Evolutionary conservation across 768 basidiomycete genomes (phyloP), one percentile per base, ranked within the genome.

Genomic region (Mycena belliarum): DNA sequence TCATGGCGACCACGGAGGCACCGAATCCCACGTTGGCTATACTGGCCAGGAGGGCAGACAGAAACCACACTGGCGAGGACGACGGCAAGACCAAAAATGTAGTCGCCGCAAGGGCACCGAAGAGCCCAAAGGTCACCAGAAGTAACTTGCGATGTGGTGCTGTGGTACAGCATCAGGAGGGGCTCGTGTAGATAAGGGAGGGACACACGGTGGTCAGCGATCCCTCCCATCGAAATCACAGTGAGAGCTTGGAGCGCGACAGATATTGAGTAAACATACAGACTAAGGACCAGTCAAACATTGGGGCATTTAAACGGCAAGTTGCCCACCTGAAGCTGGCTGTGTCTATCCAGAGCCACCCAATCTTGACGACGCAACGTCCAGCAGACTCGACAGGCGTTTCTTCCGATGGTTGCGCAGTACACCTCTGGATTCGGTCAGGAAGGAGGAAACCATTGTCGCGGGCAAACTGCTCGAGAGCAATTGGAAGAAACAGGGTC

Each of bases 191-290:
- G n/a, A 57, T 18, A n/a, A 26, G 23, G 28, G 49, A 23, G 32
- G 40, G 41, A 78, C 90, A 57, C 64, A 95, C 94, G 86, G 60
- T 91, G 85, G 73, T 98, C 93, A 1, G 95, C 96, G 53, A 96
- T 86, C 16, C 86, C 86, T 8, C 93, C 93, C 80, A 97, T 91
- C 6, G 95, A 95, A 53, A 99, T 94, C 37, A 99, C 94, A 0
- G 89, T 92, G n/a, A 98, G 66, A 0, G 95, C 95, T 69, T 98
- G 95, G 0, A 96, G 72, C 0, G 89, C 88, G 1, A 98, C 95
- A 0, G 91, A 93, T 15, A 86, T 76, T 0, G 95, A 97, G 71
- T 93, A 91, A 28, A 88, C 82, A 68, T 96, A 95, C 33, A 99
- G 77, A 65, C 94, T 95, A 65, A 3, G 8, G 0, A 26, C 18